Base-by-base conservation (phyloP, 345 rosid species). In the Moricandia moricandioides region DNA sequence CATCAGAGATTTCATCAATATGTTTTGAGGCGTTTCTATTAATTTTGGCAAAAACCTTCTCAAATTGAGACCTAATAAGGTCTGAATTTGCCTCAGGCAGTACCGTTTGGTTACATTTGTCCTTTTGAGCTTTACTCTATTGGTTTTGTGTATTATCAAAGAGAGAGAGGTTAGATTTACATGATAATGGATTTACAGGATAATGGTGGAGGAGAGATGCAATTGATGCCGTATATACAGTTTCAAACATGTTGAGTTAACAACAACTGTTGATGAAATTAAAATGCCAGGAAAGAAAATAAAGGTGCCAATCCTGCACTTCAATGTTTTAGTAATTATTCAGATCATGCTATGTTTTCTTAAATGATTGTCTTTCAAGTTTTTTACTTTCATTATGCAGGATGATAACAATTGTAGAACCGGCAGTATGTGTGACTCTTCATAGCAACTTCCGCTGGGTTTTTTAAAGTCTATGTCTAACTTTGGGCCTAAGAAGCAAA, bases 371-470 rank as follows among this genome's bases (percentile, higher is more conserved):
- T 34, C 37, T 34, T 34, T 34, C 8, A 34, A 34, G 1, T 7
- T 8, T 34, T 34, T 34, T 34, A 34, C 8, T 34, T 34, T 34
- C 37, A 34, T 34, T 34, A 7, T 7, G 9, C 37, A 34, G 37
- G 37, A 34, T 34, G 9, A 34, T 7, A 34, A 34, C 8, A 34
- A 34, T 8, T 86, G 95, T 82, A 83, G 75, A 93, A 94, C 80
- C 85, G 90, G 95, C 93, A 88, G 37, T 34, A 34, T 7, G 37
- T 34, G 37, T 34, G 37, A 34, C 37, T 34, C 54, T 91, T 94
- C 82, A 84, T 88, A 72, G 83, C 83, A 31, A 72, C 94, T 26
- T 91, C 95, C n/a, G n/a, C n/a, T n/a, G n/a, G n/a, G n/a, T n/a
- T n/a, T n/a, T n/a, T n/a, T n/a, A n/a, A n/a, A n/a, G n/a, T n/a